Evolutionary conservation across 345 rosid genomes (phyloP).

Genomic region (Eucalyptus cloeziana): DNA sequence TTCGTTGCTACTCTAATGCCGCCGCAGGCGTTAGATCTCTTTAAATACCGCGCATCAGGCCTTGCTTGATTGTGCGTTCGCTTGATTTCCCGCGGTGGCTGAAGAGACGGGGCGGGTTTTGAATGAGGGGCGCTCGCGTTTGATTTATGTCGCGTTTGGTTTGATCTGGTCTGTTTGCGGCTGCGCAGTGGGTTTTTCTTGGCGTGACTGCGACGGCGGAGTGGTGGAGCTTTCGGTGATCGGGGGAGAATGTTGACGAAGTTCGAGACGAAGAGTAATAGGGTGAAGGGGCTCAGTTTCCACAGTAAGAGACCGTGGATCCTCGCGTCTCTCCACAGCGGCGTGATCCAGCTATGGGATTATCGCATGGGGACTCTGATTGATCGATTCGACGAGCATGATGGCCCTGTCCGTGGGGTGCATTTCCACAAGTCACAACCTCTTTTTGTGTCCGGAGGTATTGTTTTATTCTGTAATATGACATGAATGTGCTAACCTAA

Average conservation of each 20-base stretch:
- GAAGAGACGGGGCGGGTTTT: neutral
- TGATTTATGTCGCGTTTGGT: neutral
- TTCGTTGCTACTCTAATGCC: neutral
- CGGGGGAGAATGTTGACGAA: conserved; percentile 73
- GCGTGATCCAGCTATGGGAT: conserved; percentile 99
- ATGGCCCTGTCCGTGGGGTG: conserved; percentile 97
- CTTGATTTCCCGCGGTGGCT: neutral
- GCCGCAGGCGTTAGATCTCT: neutral
- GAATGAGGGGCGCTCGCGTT: neutral
- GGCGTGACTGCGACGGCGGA: neutral
- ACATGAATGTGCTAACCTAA: neutral
- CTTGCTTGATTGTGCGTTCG: neutral
- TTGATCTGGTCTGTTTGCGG: neutral
- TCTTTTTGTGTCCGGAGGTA: conserved; percentile 94
- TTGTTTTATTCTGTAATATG: neutral
- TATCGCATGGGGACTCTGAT: conserved; percentile 95
- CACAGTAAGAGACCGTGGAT: conserved; percentile 97
- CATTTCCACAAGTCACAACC: conserved; percentile 93
- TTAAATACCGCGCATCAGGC: neutral
- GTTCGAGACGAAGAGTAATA: conserved; percentile 95
- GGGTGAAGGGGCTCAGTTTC: conserved; percentile 95
- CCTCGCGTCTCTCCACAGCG: conserved; percentile 95
- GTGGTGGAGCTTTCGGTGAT: neutral
- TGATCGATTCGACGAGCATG: conserved; percentile 92
- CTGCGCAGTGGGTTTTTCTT: neutral